phyloP scores from a whole-genome alignment of 352 stramenopile species.

The Pseudoperonospora humuli region DNA sequence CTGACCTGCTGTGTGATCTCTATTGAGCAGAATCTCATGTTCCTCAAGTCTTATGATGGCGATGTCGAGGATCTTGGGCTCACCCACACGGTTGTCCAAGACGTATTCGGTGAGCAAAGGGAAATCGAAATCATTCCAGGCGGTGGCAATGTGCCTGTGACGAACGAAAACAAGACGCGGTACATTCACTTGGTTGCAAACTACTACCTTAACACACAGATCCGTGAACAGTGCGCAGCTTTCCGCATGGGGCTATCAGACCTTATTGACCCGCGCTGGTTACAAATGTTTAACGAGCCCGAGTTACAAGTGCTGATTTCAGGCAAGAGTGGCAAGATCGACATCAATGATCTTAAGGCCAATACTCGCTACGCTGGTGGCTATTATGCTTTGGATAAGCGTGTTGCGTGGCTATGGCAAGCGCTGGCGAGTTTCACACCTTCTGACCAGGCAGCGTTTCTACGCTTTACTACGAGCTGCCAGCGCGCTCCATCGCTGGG shows the following conservation, averaged over 20 bases:
- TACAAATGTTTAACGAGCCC: conserved; percentile 94
- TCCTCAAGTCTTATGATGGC: conserved; percentile 93
- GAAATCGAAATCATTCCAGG: conserved; percentile 87
- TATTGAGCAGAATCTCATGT: conserved; percentile 86
- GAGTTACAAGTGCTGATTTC: conserved; percentile 95
- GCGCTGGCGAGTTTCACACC: conserved; percentile 62
- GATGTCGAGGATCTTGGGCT: conserved; percentile 88
- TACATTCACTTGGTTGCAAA: conserved; percentile 96
- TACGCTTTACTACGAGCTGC: conserved; percentile 94
- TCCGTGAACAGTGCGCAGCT: conserved; percentile 86
- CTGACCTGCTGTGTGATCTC: not conserved
- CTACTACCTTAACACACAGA: conserved; percentile 93
- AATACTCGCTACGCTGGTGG: conserved; percentile 89
- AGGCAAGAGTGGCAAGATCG: conserved; percentile 47
- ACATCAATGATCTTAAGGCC: conserved; percentile 75
- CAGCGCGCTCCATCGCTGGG: conserved; percentile 92
- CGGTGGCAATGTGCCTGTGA: conserved; percentile 84
- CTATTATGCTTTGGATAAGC: conserved; percentile 87
- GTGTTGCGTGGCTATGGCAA: conserved; percentile 63
- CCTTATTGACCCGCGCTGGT: conserved; percentile 88
- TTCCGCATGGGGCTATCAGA: conserved; percentile 90
- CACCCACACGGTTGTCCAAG: conserved; percentile 85
- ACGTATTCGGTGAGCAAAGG: conserved; percentile 81
- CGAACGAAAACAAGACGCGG: conserved; percentile 88
- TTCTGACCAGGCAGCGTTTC: conserved; percentile 83